These are phyloP conservation scores for Nitzschia sp. DNA, from an alignment of 108 stramenopile genomes.

Conservation along the genomic window DNA sequence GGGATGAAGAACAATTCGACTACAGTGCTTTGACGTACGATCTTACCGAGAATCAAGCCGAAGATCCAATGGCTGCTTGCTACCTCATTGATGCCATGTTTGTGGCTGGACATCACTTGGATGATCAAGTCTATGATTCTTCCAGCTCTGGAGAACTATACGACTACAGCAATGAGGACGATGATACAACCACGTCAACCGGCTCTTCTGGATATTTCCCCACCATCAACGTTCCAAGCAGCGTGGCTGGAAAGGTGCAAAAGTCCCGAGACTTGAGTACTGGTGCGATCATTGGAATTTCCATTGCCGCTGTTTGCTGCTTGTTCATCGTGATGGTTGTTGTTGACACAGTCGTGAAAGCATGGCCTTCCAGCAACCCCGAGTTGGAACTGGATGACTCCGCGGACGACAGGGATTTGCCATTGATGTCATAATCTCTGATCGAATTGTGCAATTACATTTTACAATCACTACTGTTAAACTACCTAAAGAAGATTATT, in stretches of 20 bases:
- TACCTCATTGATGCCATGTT: constrained; percentile 4
- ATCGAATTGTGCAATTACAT: neutral
- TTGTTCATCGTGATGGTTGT: neutral
- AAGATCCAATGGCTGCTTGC: neutral
- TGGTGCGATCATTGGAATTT: neutral
- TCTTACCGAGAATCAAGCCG: neutral
- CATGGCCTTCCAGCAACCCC: no score
- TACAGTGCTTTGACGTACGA: constrained; percentile 3
- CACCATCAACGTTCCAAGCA: constrained; percentile 2
- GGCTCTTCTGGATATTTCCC: neutral
- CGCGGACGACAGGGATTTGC: constrained; percentile 2
- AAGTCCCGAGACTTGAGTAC: neutral
- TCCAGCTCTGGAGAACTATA: constrained; percentile 6
- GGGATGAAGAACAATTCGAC: neutral
- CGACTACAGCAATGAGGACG: constrained; percentile 4
- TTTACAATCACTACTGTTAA: neutral
- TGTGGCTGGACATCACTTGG: neutral
- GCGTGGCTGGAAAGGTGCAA: neutral
- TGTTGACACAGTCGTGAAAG: neutral
- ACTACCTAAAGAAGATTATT: neutral
- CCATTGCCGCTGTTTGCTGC: neutral
- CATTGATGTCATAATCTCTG: neutral
- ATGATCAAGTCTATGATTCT: constrained; percentile 7
- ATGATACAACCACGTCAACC: neutral
- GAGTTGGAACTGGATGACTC: no score